Percentiles rank a stretch among this genome's conserved stretches.
Conservation (phyloP, 2,329 filamentous ascomycete genomes). For the Colletotrichum paranaense region DNA sequence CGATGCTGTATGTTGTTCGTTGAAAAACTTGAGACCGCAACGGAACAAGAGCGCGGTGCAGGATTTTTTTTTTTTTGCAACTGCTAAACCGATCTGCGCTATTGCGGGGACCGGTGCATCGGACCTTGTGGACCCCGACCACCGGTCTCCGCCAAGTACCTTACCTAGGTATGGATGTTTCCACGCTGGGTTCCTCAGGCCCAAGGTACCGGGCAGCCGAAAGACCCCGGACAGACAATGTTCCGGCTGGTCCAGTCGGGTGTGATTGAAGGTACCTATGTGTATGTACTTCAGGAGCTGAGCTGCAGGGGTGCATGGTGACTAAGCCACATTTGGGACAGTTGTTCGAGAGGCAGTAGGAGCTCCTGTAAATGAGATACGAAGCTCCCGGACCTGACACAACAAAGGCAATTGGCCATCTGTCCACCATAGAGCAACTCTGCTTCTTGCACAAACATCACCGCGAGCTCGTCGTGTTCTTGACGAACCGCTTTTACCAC, state of each 20-base stretch:
- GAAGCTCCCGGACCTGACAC: conserved; percentile 26
- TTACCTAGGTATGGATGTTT: neutral
- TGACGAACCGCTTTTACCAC: neutral
- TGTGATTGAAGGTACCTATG: neutral
- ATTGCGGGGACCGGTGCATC: conserved; percentile 15
- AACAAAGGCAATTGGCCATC: conserved; percentile 19
- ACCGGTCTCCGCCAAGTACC: neutral
- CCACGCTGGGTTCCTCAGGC: neutral
- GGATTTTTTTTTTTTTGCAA: conserved; percentile 30
- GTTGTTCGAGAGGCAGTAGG: conserved; percentile 27
- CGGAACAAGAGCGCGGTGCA: conserved; percentile 4
- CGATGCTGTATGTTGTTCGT: neutral
- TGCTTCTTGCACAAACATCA: conserved; percentile 1
- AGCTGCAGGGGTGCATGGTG: neutral
- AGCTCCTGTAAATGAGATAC: conserved; percentile 14
- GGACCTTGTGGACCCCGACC: neutral
- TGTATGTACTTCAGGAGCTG: too few relatives aligned
- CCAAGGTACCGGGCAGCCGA: neutral
- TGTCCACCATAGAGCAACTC: conserved; percentile 19
- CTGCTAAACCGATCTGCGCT: conserved; percentile 25
- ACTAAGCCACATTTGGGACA: conserved; percentile 34
- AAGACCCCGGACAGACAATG: neutral
- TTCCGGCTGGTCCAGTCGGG: conserved; percentile 4
- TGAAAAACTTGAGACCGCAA: conserved; percentile 4
- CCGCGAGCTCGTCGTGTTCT: neutral